Percentiles rank a stretch among this genome's conserved stretches.
Conservation (phyloP, 441 rosid genomes). For the Bruguiera hainesii region DNA sequence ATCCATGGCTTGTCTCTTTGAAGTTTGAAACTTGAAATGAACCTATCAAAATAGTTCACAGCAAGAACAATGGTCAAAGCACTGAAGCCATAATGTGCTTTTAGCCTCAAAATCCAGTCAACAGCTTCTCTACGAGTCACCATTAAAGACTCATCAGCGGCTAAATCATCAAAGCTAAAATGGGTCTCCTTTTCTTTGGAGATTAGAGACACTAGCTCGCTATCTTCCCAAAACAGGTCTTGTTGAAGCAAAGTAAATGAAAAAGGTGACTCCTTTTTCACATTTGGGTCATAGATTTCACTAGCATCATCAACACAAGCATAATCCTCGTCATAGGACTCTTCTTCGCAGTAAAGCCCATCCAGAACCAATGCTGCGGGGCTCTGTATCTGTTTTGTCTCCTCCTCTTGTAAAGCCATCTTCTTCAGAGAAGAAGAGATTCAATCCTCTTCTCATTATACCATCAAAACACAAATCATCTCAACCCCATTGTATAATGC, state of each 20-base stretch:
- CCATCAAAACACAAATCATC: slow-evolving; percentile 25
- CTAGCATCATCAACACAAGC: slow-evolving; percentile 23
- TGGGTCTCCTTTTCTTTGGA: slow-evolving; percentile 45
- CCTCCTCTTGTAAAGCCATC: slow-evolving; percentile 52
- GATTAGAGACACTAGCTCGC: slow-evolving; percentile 45
- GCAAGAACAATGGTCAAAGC: slow-evolving; percentile 62
- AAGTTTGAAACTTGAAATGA: slow-evolving; percentile 38
- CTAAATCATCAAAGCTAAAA: slow-evolving; percentile 18
- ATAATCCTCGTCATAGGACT: slow-evolving; percentile 43
- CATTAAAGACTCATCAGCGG: slow-evolving; percentile 25
- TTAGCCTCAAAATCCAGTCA: slow-evolving; percentile 55
- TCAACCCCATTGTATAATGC: slow-evolving; percentile 8
- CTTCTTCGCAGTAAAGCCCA: slow-evolving; percentile 75
- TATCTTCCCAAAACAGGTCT: slow-evolving; percentile 52
- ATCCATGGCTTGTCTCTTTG: slow-evolving; percentile 63
- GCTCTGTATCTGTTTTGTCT: slow-evolving; percentile 30
- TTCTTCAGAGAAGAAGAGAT: slow-evolving; percentile 53
- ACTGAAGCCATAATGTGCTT: slow-evolving; percentile 44
- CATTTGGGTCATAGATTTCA: slow-evolving; percentile 20
- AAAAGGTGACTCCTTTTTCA: slow-evolving; percentile 21
- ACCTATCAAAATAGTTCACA: slow-evolving; percentile 63
- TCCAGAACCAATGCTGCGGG: slow-evolving; percentile 38
- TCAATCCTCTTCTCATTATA: slow-evolving; percentile 54
- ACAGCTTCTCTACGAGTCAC: slow-evolving; percentile 48
- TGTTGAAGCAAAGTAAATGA: slow-evolving; percentile 34